These are phyloP conservation scores for Bocquillonia castaneifolia DNA, from an alignment of 441 rosid species.

Conservation along the genomic window DNA sequence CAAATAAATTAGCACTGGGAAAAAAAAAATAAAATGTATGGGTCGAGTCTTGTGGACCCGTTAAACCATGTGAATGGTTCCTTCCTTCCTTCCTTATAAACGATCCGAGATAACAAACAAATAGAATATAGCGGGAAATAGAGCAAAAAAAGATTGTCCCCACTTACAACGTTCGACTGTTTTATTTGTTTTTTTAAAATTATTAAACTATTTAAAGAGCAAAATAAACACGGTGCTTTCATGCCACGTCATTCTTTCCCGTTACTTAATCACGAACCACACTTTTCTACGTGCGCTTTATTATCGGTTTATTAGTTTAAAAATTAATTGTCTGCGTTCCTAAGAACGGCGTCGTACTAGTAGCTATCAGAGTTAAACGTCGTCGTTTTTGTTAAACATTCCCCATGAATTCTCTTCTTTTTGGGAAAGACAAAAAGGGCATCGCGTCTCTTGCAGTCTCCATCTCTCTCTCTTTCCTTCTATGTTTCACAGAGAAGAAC, in stretches of 20 bases:
- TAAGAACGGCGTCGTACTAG: neutral
- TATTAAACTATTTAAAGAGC: neutral
- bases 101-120: neutral
- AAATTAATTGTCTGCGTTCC: neutral
- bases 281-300: constrained; percentile 26
- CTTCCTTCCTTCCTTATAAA: too few relatives aligned
- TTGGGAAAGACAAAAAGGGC: neutral
- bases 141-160: constrained; percentile 20
- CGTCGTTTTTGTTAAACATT: neutral
- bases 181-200: neutral
- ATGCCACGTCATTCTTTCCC: constrained; percentile 37
- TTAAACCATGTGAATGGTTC: constrained; percentile 20
- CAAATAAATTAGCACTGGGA: neutral
- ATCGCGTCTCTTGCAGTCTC: neutral
- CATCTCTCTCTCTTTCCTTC: neutral
- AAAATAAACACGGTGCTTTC: neutral
- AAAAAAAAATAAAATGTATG: neutral
- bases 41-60: constrained; percentile 20
- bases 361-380: neutral
- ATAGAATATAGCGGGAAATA: constrained; percentile 17
- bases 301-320: neutral
- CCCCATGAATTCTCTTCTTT: neutral
- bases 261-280: constrained; percentile 15
- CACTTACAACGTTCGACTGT: constrained; percentile 40
- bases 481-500: neutral